Base-by-base conservation (phyloP, 768 basidiomycete species). In the Vararia minispora region DNA sequence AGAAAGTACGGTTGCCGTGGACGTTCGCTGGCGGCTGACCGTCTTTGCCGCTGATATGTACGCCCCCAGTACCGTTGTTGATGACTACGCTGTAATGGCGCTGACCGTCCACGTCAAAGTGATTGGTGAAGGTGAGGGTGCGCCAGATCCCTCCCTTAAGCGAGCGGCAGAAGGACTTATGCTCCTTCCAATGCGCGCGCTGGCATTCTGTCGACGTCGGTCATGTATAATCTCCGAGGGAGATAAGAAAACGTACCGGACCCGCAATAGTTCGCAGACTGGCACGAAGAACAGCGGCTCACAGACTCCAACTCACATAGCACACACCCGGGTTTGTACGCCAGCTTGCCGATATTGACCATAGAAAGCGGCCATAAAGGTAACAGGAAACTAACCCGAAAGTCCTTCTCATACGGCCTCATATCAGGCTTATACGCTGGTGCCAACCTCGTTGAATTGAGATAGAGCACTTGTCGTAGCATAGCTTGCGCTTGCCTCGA, bases 131-230 rank as follows among this genome's bases (percentile, higher is more conserved):
- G 11, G 41, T 49, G 23, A 64, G 36, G 8, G 50, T 56, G 24
- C 44, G 43, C 66, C 65, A 70, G 2, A 52, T 56, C 2, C 61
- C 65, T 16, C 59, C 61, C 41, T 59, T 57, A 29, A 69, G 52
- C 3, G 63, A 54, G 11, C 50, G 54, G 44, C 66, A 69, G 1
- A 49, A 34, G 1, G 33, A 31, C 45, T 63, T 64, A 48, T 68
- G 66, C 6, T 50, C 42, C 21, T 51, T 50, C 66, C 66, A 70
- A 43, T 68, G 61, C n/a, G 40, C 45, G 12, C 39, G 52, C 43
- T 66, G 68, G 37, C 67, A 68, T 29, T 58, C 66, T 52, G 37
- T n/a, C n/a, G n/a, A n/a, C n/a, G n/a, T n/a, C n/a, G n/a, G n/a
- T n/a, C n/a, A n/a, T n/a, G n/a, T n/a, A n/a, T n/a, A n/a, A n/a